These are phyloP conservation scores for Phytophthora pluvialis DNA, from an alignment of 352 stramenopile species.

Conservation along the genomic window DNA sequence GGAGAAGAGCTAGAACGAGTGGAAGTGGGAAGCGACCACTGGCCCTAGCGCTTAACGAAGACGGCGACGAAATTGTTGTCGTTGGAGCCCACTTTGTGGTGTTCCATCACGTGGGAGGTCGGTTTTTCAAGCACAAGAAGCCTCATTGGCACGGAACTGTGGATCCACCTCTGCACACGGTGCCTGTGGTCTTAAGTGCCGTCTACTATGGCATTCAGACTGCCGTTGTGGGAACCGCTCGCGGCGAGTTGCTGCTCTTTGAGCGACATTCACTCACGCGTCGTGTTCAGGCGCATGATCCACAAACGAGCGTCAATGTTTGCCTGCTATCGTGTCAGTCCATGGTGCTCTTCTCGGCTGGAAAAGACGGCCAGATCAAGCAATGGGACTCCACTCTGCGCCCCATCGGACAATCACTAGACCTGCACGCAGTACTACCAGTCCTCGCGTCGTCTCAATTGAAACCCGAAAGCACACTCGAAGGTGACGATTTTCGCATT, in stretches of 20 bases:
- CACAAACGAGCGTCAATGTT: slow-evolving; percentile 59
- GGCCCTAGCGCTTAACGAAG: slow-evolving; percentile 69
- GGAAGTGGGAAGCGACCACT: slow-evolving; percentile 44
- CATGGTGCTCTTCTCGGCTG: slow-evolving; percentile 81
- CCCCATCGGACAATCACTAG: slow-evolving; percentile 70
- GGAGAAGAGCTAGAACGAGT: slow-evolving; percentile 13
- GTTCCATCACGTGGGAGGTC: slow-evolving; percentile 60
- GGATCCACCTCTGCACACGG: slow-evolving; percentile 45
- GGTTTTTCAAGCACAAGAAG: slow-evolving; percentile 78
- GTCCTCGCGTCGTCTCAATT: neutral
- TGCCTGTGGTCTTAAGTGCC: slow-evolving; percentile 56
- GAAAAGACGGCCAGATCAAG: slow-evolving; percentile 77
- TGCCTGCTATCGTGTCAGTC: slow-evolving; percentile 64
- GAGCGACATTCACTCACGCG: slow-evolving; percentile 61
- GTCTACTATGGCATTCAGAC: slow-evolving; percentile 65
- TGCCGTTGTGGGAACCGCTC: slow-evolving; percentile 67
- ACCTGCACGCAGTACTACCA: slow-evolving; percentile 51
- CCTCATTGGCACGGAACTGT: slow-evolving; percentile 43
- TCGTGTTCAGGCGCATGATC: slow-evolving; percentile 65
- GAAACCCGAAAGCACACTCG: slow-evolving; percentile 20
- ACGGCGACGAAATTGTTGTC: slow-evolving; percentile 72
- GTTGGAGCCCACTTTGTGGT: slow-evolving; percentile 67
- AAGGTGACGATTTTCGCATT: slow-evolving; percentile 75
- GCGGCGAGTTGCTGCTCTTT: slow-evolving; percentile 75
- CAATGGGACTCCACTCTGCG: slow-evolving; percentile 84